These are phyloP conservation scores for Dryas integrifolia DNA, from an alignment of 331 rosid species.

Conservation along the genomic window DNA sequence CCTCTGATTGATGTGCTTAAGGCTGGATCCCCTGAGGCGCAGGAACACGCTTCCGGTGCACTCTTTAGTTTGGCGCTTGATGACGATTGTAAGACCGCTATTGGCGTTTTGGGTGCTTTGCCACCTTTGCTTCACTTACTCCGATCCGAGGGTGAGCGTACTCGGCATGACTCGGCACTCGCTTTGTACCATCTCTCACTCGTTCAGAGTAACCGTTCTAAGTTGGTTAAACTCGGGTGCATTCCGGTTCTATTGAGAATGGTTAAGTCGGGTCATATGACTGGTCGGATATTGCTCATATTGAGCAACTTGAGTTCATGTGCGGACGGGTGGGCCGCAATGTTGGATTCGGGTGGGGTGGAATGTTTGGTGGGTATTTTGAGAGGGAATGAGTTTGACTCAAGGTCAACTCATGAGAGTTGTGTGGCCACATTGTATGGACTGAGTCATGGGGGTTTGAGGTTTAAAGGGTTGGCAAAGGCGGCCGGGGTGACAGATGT, in stretches of 20 bases:
- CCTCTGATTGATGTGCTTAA: constrained; percentile 63
- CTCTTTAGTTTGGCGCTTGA: constrained; percentile 76
- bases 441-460: constrained; percentile 69
- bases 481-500: constrained; percentile 48
- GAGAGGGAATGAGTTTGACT: constrained; percentile 18
- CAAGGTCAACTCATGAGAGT: constrained; percentile 49
- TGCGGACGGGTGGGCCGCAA: constrained; percentile 59
- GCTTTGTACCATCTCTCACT: constrained; percentile 75
- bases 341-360: constrained; percentile 82
- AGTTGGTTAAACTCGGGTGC: constrained; percentile 68
- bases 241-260: constrained; percentile 46
- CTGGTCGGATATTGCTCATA: constrained; percentile 40
- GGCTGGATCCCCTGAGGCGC: constrained; percentile 68
- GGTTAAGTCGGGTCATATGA: constrained; percentile 66
- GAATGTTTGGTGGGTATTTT: constrained; percentile 51
- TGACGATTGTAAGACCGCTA: constrained; percentile 70
- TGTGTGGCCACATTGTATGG: constrained; percentile 54
- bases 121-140: constrained; percentile 63
- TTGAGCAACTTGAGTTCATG: constrained; percentile 57
- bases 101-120: constrained; percentile 85
- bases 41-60: constrained; percentile 80
- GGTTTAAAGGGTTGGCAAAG: constrained; percentile 77
- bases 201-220: constrained; percentile 69
- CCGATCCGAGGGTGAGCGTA: constrained; percentile 58
- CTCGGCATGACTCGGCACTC: constrained; percentile 76